Evolutionary conservation across 805 yeast genomes (phyloP), one percentile per base, ranked within the genome.

Genomic region (Yamadazyma paraphyllophila): DNA sequence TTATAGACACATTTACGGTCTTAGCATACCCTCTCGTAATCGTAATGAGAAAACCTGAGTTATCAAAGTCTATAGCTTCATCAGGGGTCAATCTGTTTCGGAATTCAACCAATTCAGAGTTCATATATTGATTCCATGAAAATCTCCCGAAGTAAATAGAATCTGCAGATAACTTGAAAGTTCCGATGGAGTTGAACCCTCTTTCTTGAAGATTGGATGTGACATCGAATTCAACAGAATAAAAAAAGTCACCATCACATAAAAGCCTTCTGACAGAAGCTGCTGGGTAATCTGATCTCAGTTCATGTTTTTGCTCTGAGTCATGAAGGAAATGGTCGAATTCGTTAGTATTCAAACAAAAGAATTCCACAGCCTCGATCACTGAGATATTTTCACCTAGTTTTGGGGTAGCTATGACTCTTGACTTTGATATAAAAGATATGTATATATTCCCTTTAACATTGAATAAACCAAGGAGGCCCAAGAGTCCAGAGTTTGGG

Each of bases 161-260:
- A 58, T 74, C 67, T 41, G 69, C 57, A 52, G 61, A 41, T 38
- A 67, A 39, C 43, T 46, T 47, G 52, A 58, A 61, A n/a, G 51
- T 17, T 26, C 36, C 47, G 39, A 35, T 36, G 20, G 26, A 11
- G 26, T 30, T n/a, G 12, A 65, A 55, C 1, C 79, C 76, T 59
- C 96, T 69, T 39, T 80, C 74, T 65, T 92, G 98, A 50, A 94
- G 67, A 9, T 84, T 73, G 12, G 89, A 84, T 0, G 99, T 92
- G 51, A 92, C 66, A 65, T 94, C 99, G 63, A 90, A 94, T 65
- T 90, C 91, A 2, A 88, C 82, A 43, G 96, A 88, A 67, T 85
- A 94, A 65, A 87, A 92, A 60, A 94, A 94, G 1, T 96, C 88
- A 2, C 98, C 97, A 59, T 86, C 85, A 27, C 84, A 75, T 41